These are phyloP conservation scores for Nadsonia starkeyi-henricii DNA, from an alignment of 1,139 yeast species.

Conservation along the genomic window DNA sequence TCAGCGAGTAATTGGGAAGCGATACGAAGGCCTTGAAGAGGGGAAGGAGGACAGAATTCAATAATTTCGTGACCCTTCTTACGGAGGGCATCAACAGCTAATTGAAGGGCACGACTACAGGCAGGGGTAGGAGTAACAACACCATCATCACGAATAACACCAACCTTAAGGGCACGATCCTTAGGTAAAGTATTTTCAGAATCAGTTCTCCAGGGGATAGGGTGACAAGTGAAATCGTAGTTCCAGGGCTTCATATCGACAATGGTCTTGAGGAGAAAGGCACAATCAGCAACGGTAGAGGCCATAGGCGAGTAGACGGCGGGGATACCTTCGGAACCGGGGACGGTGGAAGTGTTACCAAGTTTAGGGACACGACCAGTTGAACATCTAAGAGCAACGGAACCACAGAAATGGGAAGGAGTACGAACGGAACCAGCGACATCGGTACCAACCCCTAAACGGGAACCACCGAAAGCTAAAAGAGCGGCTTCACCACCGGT, in stretches of 20 bases:
- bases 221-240: slow-evolving; percentile 39
- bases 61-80: slow-evolving; percentile 47
- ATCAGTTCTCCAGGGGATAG: slow-evolving; percentile 49
- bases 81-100: slow-evolving; percentile 32
- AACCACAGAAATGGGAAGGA: slow-evolving; percentile 35
- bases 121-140: slow-evolving; percentile 50
- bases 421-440: slow-evolving; percentile 47
- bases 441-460: slow-evolving; percentile 43
- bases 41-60: slow-evolving; percentile 37
- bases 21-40: slow-evolving; percentile 26
- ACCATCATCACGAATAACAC: slow-evolving; percentile 32
- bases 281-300: slow-evolving; percentile 47
- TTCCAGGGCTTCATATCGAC: slow-evolving; percentile 54
- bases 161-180: slow-evolving; percentile 29
- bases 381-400: slow-evolving; percentile 35
- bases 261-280: slow-evolving; percentile 42
- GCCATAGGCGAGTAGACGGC: slow-evolving; percentile 48
- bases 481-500: slow-evolving; percentile 39
- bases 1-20: slow-evolving; percentile 26
- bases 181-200: slow-evolving; percentile 27
- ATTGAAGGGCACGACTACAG: slow-evolving; percentile 37
- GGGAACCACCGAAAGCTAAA: slow-evolving; percentile 33
- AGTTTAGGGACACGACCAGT: slow-evolving; percentile 37
- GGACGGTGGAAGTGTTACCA: slow-evolving; percentile 37
- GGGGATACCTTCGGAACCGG: slow-evolving; percentile 41